Percentiles rank a stretch among this genome's conserved stretches.
These are phyloP conservation scores for Mrakia frigida DNA, from an alignment of 768 basidiomycete genomes.

Conservation along the genomic window DNA sequence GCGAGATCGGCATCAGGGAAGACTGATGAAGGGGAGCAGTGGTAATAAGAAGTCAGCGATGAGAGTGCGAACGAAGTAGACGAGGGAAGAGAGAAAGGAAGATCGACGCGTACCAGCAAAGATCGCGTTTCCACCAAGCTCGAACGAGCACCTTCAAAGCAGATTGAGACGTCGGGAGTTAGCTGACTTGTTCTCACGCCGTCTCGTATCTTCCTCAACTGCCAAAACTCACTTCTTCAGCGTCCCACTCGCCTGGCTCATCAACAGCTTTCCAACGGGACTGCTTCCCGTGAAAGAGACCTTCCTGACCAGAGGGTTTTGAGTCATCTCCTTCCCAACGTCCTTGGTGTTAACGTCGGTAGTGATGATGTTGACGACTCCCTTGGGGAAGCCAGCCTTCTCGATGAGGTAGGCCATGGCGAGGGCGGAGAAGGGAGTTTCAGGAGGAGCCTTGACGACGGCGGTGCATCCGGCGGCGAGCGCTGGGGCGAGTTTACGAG, in stretches of 20 bases:
- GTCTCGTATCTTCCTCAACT: conserved; percentile 4
- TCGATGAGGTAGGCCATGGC: conserved; percentile 49
- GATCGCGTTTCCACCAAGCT: conserved; percentile 90
- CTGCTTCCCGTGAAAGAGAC: conserved; percentile 81
- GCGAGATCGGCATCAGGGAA: conserved; percentile 95
- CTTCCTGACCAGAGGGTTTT: conserved; percentile 78
- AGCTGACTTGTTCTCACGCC: no score
- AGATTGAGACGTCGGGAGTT: no score
- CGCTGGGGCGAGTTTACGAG: conserved; percentile 44
- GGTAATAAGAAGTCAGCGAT: not conserved
- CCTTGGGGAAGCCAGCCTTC: conserved; percentile 88
- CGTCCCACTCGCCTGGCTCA: conserved; percentile 65
- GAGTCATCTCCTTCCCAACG: conserved; percentile 92
- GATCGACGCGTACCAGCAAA: conserved; percentile 59
- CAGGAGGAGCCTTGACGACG: conserved; percentile 83
- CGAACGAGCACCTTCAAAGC: conserved; percentile 60
- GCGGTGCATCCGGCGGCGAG: conserved; percentile 73
- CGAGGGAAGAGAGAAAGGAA: not conserved
- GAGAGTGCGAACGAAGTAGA: not conserved
- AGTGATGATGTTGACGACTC: conserved; percentile 90
- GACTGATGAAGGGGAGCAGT: conserved; percentile 42
- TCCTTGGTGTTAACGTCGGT: conserved; percentile 75
- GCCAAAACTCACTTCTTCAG: conserved; percentile 64
- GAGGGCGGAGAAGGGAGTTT: conserved; percentile 88
- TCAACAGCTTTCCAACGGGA: conserved; percentile 68